These are phyloP conservation scores for Globisporangium rhizosaccharum DNA, from an alignment of 352 stramenopile species.

Conservation along the genomic window DNA sequence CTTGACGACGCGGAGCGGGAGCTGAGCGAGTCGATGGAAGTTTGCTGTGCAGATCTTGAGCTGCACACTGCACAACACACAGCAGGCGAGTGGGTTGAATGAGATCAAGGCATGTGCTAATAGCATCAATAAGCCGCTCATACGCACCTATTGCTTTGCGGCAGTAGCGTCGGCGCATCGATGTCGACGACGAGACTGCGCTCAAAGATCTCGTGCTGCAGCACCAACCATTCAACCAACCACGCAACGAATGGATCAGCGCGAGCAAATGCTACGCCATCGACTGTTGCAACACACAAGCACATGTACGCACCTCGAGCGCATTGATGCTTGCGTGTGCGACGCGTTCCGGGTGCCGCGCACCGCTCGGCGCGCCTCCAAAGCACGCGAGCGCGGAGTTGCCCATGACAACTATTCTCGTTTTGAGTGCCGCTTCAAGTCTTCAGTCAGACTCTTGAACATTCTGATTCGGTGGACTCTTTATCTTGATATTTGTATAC, in stretches of 20 bases:
- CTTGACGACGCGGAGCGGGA: slow-evolving; percentile 32
- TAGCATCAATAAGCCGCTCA: background rate
- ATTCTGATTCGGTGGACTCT: too few species aligned
- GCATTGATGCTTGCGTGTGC: background rate
- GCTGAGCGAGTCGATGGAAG: slow-evolving; percentile 18
- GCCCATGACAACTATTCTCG: slow-evolving; percentile 13
- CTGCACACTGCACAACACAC: slow-evolving; percentile 1
- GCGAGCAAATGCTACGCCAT: background rate
- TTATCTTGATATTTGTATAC: too few species aligned
- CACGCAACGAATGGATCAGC: background rate
- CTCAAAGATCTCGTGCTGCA: slow-evolving; percentile 2
- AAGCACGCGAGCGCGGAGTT: slow-evolving; percentile 21
- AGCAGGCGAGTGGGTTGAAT: background rate
- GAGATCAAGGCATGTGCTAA: background rate
- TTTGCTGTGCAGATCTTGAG: slow-evolving; percentile 6
- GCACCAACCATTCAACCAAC: background rate
- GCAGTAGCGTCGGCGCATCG: slow-evolving; percentile 8
- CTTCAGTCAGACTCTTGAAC: background rate
- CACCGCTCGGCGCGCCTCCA: background rate
- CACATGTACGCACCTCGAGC: background rate
- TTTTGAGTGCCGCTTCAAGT: background rate
- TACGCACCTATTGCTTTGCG: slow-evolving; percentile 1
- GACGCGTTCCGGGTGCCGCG: background rate
- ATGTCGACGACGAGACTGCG: slow-evolving; percentile 9
- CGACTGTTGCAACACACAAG: background rate